Evolutionary conservation across 2,329 filamentous ascomycete genomes (phyloP).

Genomic region (Atkinsonella hypoxylon): DNA sequence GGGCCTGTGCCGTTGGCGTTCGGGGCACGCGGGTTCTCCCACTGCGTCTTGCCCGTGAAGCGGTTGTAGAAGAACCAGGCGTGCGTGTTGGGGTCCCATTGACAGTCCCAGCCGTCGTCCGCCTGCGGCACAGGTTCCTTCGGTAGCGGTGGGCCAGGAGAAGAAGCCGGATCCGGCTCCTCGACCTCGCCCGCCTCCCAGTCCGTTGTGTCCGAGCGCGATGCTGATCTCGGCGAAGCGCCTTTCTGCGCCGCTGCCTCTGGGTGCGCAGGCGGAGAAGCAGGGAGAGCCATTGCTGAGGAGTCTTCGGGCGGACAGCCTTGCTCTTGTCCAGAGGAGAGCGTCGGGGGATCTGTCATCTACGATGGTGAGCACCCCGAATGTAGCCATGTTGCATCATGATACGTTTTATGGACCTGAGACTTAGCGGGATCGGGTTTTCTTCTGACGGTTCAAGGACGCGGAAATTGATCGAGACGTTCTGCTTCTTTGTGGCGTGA

Average conservation of each 20-base stretch:
- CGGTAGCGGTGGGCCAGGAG: conserved; percentile 29
- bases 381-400: conserved; percentile 18
- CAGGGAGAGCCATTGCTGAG: conserved; percentile 5
- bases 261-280: conserved; percentile 1
- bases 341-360: conserved; percentile 16
- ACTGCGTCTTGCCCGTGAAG: conserved; percentile 62
- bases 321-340: conserved; percentile 6
- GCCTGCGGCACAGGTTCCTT: conserved; percentile 34
- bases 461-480: not conserved
- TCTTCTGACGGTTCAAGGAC: not conserved
- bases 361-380: conserved; percentile 26
- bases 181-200: conserved; percentile 5
- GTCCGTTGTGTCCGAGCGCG: not conserved
- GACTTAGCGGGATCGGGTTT: conserved; percentile 16
- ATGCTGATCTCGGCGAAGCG: not conserved
- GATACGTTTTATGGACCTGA: conserved; percentile 28
- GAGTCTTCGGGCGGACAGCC: not conserved
- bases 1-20: not conserved
- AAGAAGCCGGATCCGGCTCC: conserved; percentile 10
- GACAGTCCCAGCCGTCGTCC: conserved; percentile 67
- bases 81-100: conserved; percentile 59
- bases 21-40: conserved; percentile 74
- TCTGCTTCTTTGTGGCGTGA: not conserved
- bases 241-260: conserved; percentile 7
- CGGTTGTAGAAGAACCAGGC: conserved; percentile 80